Conservation (phyloP, 2,329 filamentous ascomycete species). For the Colletotrichum euphorbiae region DNA sequence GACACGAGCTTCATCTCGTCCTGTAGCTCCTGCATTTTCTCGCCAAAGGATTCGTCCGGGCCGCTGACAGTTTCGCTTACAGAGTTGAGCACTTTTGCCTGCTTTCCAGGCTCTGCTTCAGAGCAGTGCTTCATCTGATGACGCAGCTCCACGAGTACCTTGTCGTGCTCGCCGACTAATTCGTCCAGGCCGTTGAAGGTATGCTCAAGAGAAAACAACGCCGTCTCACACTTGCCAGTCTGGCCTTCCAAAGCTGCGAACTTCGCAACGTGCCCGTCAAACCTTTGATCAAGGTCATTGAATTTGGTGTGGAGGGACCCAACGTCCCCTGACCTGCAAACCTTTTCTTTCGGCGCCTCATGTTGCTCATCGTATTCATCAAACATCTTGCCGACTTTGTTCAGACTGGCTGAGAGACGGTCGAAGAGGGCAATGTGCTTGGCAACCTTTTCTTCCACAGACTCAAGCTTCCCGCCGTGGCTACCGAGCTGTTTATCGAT, state of each 20-base stretch:
- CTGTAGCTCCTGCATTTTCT: conserved; percentile 12
- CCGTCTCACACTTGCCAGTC: neutral
- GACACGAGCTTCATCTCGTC: conserved; percentile 1
- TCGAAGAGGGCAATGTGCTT: no score
- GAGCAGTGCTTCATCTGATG: neutral
- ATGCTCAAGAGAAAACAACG: neutral
- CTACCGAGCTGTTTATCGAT: no score
- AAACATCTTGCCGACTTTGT: no score
- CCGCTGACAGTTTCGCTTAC: neutral
- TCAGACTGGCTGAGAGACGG: no score
- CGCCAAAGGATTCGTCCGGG: neutral
- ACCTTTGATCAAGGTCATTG: no score
- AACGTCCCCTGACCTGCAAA: no score
- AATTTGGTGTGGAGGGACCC: no score
- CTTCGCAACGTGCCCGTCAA: no score
- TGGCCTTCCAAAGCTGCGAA: neutral
- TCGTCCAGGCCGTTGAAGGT: neutral
- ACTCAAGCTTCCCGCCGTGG: no score
- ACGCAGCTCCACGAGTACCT: neutral
- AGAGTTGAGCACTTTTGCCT: neutral
- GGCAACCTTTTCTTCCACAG: no score
- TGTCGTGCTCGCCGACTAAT: neutral
- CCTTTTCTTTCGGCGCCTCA: no score
- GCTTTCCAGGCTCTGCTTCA: neutral
- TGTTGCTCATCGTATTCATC: no score